Base-by-base conservation (phyloP, 805 yeast species). In the Ogataea ramenticola region DNA sequence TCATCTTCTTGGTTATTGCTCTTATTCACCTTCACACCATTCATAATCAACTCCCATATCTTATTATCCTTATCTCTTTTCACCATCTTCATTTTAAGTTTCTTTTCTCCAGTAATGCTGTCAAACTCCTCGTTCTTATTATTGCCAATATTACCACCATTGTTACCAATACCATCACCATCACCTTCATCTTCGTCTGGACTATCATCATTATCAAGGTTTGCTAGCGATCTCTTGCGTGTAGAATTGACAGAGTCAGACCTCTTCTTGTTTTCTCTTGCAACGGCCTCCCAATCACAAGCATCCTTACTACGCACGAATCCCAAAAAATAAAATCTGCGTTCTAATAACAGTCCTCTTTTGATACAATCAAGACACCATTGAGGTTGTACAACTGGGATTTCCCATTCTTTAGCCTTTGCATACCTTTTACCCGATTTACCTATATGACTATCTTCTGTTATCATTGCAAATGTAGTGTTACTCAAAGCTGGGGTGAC, bases 351-450 rank as follows among this genome's bases (percentile, higher is more conserved):
- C 1, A 74, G 72, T 1, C 70, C 71, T 44, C 81, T 62, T 36
- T 65, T 60, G 8, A 68, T 49, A 32, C 74, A 65, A 53, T 77
- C 79, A 41, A 61, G 63, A 20, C 77, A 62, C 76, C 77, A 76
- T 22, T 71, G 61, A 0, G 81, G 80, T 47, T 74, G 72, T n/a
- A 77, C 72, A 14, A 71, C 71, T 1, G 78, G 75, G n/a, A 72
- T 65, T 6, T 63, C 62, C 81, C 81, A 76, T 52, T 75, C 74
- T 10, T 65, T 42, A 2, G 80, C 80, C 49, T 74, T 76, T 7
- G 58, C 60, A 52, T 71, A 80, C 42, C 86, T 55, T 43, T 66
- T 71, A 0, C 87, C 87, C 16, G 63, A 60, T n/a, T 61, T 64
- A 15, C 30, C 29, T 4, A 36, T 4, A 11, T 34, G 10, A 19